Percentiles rank a stretch among this genome's conserved stretches.
Conservation (phyloP, 2,329 filamentous ascomycete genomes). For the Colletotrichum orbiculare region DNA sequence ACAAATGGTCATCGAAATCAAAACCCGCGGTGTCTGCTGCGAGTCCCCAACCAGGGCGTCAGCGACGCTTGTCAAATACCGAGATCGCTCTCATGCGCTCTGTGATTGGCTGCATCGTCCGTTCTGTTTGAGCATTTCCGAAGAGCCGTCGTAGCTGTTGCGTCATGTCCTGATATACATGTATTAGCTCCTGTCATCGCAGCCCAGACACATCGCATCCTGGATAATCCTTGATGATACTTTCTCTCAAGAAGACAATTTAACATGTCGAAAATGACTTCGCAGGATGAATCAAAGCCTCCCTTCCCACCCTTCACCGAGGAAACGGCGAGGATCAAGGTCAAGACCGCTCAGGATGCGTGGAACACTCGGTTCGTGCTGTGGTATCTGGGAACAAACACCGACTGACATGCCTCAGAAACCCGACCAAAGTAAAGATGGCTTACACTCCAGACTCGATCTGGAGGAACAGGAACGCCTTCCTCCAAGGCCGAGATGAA, state of each 20-base stretch:
- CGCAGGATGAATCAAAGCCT: slow-evolving; percentile 42
- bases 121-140: background rate
- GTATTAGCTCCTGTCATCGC: background rate
- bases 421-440: slow-evolving; percentile 72
- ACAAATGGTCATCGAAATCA: background rate
- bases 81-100: background rate
- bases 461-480: slow-evolving; percentile 82
- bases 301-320: slow-evolving; percentile 77
- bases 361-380: slow-evolving; percentile 80
- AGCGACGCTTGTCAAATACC: slow-evolving; percentile 23
- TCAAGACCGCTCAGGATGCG: slow-evolving; percentile 84
- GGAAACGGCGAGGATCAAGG: slow-evolving; percentile 78
- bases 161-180: background rate
- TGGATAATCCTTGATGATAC: background rate
- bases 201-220: background rate
- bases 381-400: background rate
- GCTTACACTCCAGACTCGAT: slow-evolving; percentile 81
- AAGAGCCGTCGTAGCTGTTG: background rate
- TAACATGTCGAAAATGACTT: slow-evolving; percentile 6
- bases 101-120: slow-evolving; percentile 26
- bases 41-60: slow-evolving; percentile 7
- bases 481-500: slow-evolving; percentile 74
- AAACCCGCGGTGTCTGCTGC: slow-evolving; percentile 28
- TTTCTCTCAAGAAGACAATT: background rate
- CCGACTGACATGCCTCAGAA: slow-evolving; percentile 52